Base-by-base conservation (phyloP, 2,329 filamentous ascomycete species). In the Penicillium thymicola region DNA sequence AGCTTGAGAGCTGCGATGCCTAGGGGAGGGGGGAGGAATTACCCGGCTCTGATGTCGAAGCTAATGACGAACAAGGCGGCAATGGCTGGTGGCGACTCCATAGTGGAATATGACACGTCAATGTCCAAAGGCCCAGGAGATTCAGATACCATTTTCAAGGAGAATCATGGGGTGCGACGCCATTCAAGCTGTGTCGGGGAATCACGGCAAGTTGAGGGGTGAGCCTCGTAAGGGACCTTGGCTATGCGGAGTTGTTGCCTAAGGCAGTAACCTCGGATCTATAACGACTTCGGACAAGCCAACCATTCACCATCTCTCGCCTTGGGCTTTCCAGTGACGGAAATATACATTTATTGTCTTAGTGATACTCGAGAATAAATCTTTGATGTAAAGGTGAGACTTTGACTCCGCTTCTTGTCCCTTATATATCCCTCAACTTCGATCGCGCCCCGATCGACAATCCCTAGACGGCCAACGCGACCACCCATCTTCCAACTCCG, bases 21-120 rank as follows among this genome's bases (percentile, higher is more conserved):
- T 7, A 36, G 37, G 40, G 30, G 28, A 25, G 42, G 54, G 52
- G 41, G 25, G 50, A 57, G 23, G 11, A 58, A 73, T 75, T 88
- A 96, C 79, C 92, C 92, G 68, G 91, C 88, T 74, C 92, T 94
- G 77, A 93, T 89, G 75, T 96, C 92, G 77, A 96, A 96, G 70
- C 89, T 86, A 75, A 96, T 93, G 60, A 96, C 82, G 74, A 96
- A 96, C 36, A 95, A 82, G 32, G 91, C 91, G 38, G 88, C 87
- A 68, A 93, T 85, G 51, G 72, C 69, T 23, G 79, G 79, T 27
- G 75, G 75, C 58, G 72, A 67, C 55, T 75, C 75, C 55, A 68
- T 61, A 25, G 65, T 54, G 60, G 67, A 59, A 54, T 67, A 67
- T 56, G 70, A 66, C 54, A 73, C 54, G 58, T 76, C 74, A 56